Conservation (phyloP, 1,139 yeast species). For the Pichia sp. region DNA sequence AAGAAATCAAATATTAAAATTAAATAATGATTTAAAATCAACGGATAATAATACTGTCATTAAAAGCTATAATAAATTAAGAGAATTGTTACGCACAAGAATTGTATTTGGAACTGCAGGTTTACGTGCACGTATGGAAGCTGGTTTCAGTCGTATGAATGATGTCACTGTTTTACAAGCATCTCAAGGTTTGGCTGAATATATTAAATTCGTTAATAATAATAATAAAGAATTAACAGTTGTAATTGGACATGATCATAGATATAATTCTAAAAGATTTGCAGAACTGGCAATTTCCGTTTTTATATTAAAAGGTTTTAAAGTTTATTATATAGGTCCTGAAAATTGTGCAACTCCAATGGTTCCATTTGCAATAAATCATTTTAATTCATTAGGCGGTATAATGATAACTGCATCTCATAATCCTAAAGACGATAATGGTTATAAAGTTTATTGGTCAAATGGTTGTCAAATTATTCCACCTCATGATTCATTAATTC, state of each 20-base stretch:
- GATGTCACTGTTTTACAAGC: conserved; percentile 87
- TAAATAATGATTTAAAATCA: conserved; percentile 32
- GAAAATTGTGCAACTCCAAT: conserved; percentile 74
- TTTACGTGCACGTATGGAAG: conserved; percentile 77
- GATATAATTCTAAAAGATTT: conserved; percentile 71
- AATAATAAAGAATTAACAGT: conserved; percentile 37
- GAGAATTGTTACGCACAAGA: conserved; percentile 45
- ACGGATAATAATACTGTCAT: conserved; percentile 27
- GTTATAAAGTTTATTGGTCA: conserved; percentile 88
- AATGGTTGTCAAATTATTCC: conserved; percentile 97
- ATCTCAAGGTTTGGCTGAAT: conserved; percentile 79
- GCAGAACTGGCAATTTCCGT: conserved; percentile 76
- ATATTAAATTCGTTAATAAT: conserved; percentile 26
- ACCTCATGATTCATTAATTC: conserved; percentile 77
- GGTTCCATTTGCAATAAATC: conserved; percentile 82
- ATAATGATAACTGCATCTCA: conserved; percentile 97
- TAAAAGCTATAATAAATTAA: conserved; percentile 34
- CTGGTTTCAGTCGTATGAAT: conserved; percentile 88
- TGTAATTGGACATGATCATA: conserved; percentile 89
- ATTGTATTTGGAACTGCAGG: conserved; percentile 95
- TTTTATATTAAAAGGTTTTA: conserved; percentile 61
- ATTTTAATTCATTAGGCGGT: conserved; percentile 63
- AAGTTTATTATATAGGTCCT: conserved; percentile 60
- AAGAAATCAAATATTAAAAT: conserved; percentile 45
- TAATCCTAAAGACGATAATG: conserved; percentile 89